Conservation (phyloP, 23 red algal species). For the Gracilaria gracilis region DNA sequence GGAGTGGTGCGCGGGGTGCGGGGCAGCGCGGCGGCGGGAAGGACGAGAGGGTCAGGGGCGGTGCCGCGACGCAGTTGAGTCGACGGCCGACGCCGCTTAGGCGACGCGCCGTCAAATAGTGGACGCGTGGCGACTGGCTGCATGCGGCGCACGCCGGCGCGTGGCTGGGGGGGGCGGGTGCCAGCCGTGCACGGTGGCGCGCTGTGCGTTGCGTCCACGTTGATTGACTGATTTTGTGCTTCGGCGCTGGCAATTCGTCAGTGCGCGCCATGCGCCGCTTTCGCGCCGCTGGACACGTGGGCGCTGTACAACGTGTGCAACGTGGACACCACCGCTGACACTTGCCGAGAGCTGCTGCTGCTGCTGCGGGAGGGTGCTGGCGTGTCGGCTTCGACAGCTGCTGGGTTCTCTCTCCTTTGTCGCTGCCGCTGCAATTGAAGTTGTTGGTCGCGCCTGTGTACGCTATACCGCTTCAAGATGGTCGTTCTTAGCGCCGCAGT, state of each 20-base stretch:
- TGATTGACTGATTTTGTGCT: slow-evolving; percentile 24
- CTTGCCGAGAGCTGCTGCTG: not conserved
- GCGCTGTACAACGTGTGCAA: not conserved
- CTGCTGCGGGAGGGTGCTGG: no score
- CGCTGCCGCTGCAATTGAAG: no score
- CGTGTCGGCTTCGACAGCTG: no score
- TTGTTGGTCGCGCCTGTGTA: no score
- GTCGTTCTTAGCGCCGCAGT: slow-evolving; percentile 88
- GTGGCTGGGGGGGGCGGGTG: not conserved
- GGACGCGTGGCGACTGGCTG: slow-evolving; percentile 9
- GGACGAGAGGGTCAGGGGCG: not conserved
- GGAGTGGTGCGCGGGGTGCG: not conserved
- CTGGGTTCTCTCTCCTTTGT: not conserved
- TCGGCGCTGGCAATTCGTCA: no score
- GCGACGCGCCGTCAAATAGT: slow-evolving; percentile 17
- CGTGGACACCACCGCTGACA: slow-evolving; percentile 19
- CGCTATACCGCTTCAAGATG: slow-evolving; percentile 38
- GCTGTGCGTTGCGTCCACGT: no score
- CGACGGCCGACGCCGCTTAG: slow-evolving; percentile 16
- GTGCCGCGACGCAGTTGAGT: not conserved
- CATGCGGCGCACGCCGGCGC: not conserved
- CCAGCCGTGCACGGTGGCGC: not conserved
- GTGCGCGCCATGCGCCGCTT: slow-evolving; percentile 4
- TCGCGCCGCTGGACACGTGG: not conserved
- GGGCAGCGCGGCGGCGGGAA: not conserved